phyloP scores from a whole-genome alignment of 768 basidiomycete genomes.

The Pleurotus pulmonarius region DNA sequence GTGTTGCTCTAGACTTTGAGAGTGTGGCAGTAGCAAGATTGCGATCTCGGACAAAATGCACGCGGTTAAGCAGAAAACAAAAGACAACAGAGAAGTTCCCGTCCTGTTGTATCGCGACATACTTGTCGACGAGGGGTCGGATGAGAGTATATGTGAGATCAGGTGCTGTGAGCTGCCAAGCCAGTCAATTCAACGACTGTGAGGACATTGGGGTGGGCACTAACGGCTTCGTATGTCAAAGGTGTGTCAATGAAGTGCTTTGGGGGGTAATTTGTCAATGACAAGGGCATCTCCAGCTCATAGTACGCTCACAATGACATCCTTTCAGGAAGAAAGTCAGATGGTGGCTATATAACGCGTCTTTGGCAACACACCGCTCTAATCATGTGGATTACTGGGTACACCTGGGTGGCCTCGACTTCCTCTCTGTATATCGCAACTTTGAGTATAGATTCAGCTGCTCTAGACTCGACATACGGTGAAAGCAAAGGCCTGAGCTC shows the following conservation, averaged over 20 bases:
- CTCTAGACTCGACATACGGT: constrained; percentile 26
- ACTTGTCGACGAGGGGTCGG: constrained; percentile 85
- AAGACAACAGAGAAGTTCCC: constrained; percentile 87
- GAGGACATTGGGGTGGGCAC: constrained; percentile 18
- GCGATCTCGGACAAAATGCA: constrained; percentile 80
- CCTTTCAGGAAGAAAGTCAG: constrained; percentile 34
- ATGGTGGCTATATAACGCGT: constrained; percentile 1
- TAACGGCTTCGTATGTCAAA: constrained; percentile 73
- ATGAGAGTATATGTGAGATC: constrained; percentile 91
- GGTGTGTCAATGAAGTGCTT: constrained; percentile 63
- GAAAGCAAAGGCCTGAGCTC: constrained; percentile 41
- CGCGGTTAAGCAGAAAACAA: constrained; percentile 82
- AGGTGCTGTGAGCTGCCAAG: constrained; percentile 65
- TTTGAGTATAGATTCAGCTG: constrained; percentile 5
- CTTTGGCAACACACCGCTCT: constrained; percentile 42
- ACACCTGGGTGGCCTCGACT: constrained; percentile 61
- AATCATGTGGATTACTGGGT: constrained; percentile 80
- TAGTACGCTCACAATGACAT: constrained; percentile 47
- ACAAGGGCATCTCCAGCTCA: neutral
- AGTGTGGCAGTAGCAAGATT: constrained; percentile 66
- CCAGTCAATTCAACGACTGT: neutral
- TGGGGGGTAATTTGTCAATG: constrained; percentile 2
- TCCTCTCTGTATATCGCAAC: constrained; percentile 31
- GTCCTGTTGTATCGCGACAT: constrained; percentile 60
- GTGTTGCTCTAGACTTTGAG: constrained; percentile 68